A percentile compares a stretch with the other conserved stretches of the same genome.
These are phyloP conservation scores for Dacryopinax primogenitus DNA, from an alignment of 768 basidiomycete species.

Conservation along the genomic window DNA sequence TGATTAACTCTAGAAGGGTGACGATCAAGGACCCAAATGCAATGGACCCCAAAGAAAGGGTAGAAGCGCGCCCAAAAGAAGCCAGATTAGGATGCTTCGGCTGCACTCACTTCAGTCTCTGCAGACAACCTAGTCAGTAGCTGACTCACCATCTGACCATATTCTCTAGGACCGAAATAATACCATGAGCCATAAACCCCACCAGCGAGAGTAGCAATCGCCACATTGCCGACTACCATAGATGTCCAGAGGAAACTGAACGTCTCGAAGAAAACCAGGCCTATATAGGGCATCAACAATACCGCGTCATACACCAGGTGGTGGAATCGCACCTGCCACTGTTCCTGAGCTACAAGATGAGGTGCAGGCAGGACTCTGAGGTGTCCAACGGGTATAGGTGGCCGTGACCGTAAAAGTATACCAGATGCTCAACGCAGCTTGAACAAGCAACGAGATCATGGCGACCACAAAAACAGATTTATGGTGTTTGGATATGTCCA, in stretches of 20 bases:
- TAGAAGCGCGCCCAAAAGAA: slow-evolving; percentile 61
- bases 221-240: slow-evolving; percentile 66
- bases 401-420: slow-evolving; percentile 66
- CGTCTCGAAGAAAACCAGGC: slow-evolving; percentile 61
- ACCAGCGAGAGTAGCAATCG: slow-evolving; percentile 66
- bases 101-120: slow-evolving; percentile 23
- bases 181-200: slow-evolving; percentile 70
- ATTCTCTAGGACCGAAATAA: slow-evolving; percentile 63
- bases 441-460: slow-evolving; percentile 53
- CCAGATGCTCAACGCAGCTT: slow-evolving; percentile 65
- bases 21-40: slow-evolving; percentile 78
- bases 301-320: background rate
- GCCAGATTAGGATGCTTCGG: slow-evolving; percentile 58
- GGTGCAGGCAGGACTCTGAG: slow-evolving; percentile 16
- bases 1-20: slow-evolving; percentile 56
- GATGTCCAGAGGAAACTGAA: slow-evolving; percentile 83
- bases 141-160: slow-evolving; percentile 46
- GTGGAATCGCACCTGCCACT: slow-evolving; percentile 37
- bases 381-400: slow-evolving; percentile 34
- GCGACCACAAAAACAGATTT: slow-evolving; percentile 67
- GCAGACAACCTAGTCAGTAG: background rate
- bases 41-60: slow-evolving; percentile 68
- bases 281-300: background rate
- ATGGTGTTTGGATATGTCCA: slow-evolving; percentile 77
- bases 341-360: slow-evolving; percentile 55